Conservation (phyloP, 2,329 filamentous ascomycete species). For the Sclerotinia nivalis region DNA sequence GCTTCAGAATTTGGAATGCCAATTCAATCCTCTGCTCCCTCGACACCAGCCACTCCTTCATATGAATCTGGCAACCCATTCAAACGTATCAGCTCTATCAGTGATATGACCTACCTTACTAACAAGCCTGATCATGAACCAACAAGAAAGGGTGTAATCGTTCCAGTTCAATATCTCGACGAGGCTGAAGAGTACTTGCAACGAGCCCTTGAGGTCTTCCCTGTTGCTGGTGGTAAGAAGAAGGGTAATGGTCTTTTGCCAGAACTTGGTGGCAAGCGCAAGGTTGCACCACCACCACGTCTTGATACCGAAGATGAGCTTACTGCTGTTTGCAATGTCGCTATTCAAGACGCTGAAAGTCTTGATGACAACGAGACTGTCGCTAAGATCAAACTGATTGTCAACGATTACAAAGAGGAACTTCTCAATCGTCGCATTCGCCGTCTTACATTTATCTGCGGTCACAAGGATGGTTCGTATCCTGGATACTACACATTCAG, state of each 20-base stretch:
- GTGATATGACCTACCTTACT: constrained; percentile 88
- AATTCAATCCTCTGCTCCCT: constrained; percentile 76
- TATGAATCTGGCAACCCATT: constrained; percentile 62
- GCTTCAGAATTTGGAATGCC: constrained; percentile 87
- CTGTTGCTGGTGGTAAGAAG: constrained; percentile 57
- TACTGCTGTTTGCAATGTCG: constrained; percentile 89
- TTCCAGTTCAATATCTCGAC: constrained; percentile 90
- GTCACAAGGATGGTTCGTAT: constrained; percentile 89
- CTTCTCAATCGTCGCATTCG: constrained; percentile 79
- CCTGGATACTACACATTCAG: constrained; percentile 99
- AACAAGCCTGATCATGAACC: constrained; percentile 74
- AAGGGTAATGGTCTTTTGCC: constrained; percentile 64
- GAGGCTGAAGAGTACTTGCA: constrained; percentile 85
- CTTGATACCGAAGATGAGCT: constrained; percentile 71
- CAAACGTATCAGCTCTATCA: constrained; percentile 90
- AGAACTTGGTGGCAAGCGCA: constrained; percentile 73
- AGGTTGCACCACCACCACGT: constrained; percentile 53
- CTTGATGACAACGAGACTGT: constrained; percentile 80
- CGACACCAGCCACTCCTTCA: constrained; percentile 74
- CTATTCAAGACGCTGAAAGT: constrained; percentile 84
- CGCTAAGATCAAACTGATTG: constrained; percentile 69
- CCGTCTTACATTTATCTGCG: constrained; percentile 93
- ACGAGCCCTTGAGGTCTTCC: constrained; percentile 83
- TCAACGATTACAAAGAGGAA: constrained; percentile 81
- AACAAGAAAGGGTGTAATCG: constrained; percentile 86